Evolutionary conservation across 495 filamentous ascomycete species (phyloP), one percentile per base, ranked within the genome.

Genomic region (Haplographium delicatum): DNA sequence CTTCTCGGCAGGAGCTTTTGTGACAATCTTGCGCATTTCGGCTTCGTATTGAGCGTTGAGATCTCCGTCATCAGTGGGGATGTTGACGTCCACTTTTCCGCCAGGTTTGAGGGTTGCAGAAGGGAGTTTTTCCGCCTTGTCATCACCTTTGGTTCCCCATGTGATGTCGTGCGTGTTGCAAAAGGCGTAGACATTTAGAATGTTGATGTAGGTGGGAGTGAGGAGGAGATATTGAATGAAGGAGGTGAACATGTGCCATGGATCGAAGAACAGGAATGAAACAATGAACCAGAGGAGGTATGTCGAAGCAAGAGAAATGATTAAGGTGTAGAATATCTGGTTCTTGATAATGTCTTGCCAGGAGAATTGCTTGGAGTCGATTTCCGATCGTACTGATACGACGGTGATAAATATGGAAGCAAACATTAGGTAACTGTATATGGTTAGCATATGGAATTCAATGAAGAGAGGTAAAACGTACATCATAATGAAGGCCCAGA

Each of bases 91-190:
- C 61, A 94, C 89, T 72, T 94, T 90, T 51, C 94, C 94, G 63
- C 88, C 89, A 15, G 85, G 81, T 61, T 96, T 96, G 6, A 89
- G 79, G 48, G 77, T 87, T 43, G 87, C 91, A 4, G 79, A 84
- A 10, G 83, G 83, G 41, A 96, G 72, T 55, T 91, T 90, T 59
- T 88, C 85, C 38, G 86, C 71, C 62, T 89, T 93, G 74, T 93
- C 89, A 59, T 95, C 91, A 48, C 91, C 91, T 65, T 95, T 96
- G 11, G 91, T 96, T 63, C 91, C 91, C 91, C 91, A 96, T 9
- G 89, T 93, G 49, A 96, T 91, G 57, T 96, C 91, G 73, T 96
- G 91, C 19, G 90, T 95, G 65, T 96, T 96, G 67, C 91, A 96
- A 74, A 96, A 96, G 54, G 91, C 91, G 67, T 96, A 96, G 55